Evolutionary conservation across 768 basidiomycete species (phyloP), one percentile per base, ranked within the genome.

Genomic region (Suillus sp.): DNA sequence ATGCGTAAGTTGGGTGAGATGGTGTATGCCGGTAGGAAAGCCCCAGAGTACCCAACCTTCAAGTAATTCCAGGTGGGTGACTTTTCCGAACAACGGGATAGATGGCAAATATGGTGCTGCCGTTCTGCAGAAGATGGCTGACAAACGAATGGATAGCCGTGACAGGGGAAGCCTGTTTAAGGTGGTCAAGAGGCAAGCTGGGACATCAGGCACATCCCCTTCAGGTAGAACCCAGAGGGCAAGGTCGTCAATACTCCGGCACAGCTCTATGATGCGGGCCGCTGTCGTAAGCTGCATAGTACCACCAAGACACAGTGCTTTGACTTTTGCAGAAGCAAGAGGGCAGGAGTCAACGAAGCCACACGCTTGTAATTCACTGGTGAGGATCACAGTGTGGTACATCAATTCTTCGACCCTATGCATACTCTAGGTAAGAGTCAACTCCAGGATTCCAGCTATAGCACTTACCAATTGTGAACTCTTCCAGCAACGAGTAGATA

Each of bases 1-100:
- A 38, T 58, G 56, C 9, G 37, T 58, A 6, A 58, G 35, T 27
- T 58, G 56, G 0, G 16, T n/a, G 10, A 58, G 56, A 7, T 16
- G 40, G 10, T 40, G 32, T 14, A 58, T 58, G n/a, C 56, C 56
- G 20, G 40, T 40, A 22, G 30, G 25, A 38, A 30, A 58, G 10
- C 56, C 20, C 56, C 56, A 58, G 22, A 58, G 56, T 10, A 58
- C 56, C 56, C 56, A 58, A 14, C 56, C 35, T 1, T 58, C 56
- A 4, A 58, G 18, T n/a, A 58, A 25, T 38, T 58, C 56, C 22
- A 58, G 56, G 11, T 58, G 56, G 9, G 56, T 58, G 18, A 58
- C 18, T 22, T 40, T 40, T 20, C 5, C 40, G n/a, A 58, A 58
- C 9, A 58, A 2, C 10, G 25, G 35, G 4, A 58, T 58, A n/a